These are phyloP conservation scores for Proliferodiscus dingleyae DNA, from an alignment of 2,329 filamentous ascomycete genomes.

Conservation along the genomic window DNA sequence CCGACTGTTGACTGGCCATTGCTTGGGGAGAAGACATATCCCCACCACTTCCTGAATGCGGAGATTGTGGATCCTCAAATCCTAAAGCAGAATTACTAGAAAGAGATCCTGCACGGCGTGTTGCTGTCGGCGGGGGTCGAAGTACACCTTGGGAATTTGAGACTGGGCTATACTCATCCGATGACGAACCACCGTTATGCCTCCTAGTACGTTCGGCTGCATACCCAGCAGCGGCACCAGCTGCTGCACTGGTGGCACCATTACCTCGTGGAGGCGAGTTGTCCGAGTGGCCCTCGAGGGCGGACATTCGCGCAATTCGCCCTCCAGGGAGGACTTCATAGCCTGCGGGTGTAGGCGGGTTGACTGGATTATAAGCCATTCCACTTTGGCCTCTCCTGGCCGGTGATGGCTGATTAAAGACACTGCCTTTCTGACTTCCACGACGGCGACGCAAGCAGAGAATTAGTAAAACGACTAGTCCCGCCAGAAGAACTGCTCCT, in stretches of 20 bases:
- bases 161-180: constrained; percentile 70
- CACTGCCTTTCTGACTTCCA: constrained; percentile 60
- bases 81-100: constrained; percentile 78
- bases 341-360: constrained; percentile 38
- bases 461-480: constrained; percentile 57
- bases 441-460: constrained; percentile 46
- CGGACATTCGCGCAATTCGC: constrained; percentile 92
- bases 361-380: constrained; percentile 38
- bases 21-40: constrained; percentile 82
- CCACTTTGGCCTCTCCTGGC: constrained; percentile 45
- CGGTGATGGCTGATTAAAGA: constrained; percentile 88
- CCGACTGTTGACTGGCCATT: constrained; percentile 82
- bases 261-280: constrained; percentile 43
- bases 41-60: constrained; percentile 58
- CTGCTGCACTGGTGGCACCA: constrained; percentile 24
- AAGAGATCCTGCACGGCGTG: constrained; percentile 78
- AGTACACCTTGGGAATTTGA: constrained; percentile 56
- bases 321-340: constrained; percentile 79
- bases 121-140: constrained; percentile 52
- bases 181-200: constrained; percentile 58
- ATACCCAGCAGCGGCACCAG: constrained; percentile 46
- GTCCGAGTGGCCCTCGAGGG: constrained; percentile 70
- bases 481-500: constrained; percentile 64
- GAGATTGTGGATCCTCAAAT: constrained; percentile 66
- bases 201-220: constrained; percentile 36